Base-by-base conservation (phyloP, 257 asterid species). In the Solanum etuberosum region DNA sequence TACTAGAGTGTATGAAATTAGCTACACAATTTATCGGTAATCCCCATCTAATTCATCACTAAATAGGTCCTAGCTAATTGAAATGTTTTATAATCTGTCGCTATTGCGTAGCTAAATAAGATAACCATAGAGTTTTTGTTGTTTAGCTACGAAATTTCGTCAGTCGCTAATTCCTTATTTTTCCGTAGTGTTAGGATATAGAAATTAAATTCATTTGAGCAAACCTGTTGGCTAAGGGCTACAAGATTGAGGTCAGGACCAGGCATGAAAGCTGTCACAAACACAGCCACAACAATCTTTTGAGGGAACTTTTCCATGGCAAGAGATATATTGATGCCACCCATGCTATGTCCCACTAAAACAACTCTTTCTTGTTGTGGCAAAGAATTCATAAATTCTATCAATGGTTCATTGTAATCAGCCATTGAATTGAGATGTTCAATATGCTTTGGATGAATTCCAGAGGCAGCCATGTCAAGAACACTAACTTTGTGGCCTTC, bases 401-500 rank as follows among this genome's bases (percentile, higher is more conserved):
- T 86, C 89, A 93, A 37, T 8, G 92, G 94, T 42, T 81, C 84
- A 70, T 83, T 88, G 63, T 90, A 92, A 8, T 91, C 93, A 2
- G 88, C 88, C 84, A 87, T 6, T 42, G 90, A 87, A 20, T 35
- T 80, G 7, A 92, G 31, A 71, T 90, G 92, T 31, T 91, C 92
- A 29, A 83, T 18, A 5, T 54, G 80, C 21, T 61, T 89, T 3
- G 80, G 92, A 51, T 91, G 11, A 83, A 85, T 48, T 34, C 93
- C 94, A 9, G 91, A 87, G 11, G 92, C 89, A 5, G 92, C 91
- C 95, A 93, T 90, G 92, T 93, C 95, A 7, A 92, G 88, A 77
- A 87, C 91, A 1, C 92, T 92, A 6, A 90, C 93, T 8, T 84
- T 90, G 85, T 89, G 91, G 61, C 94, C 93, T 20, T 61, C 81